Base-by-base conservation (phyloP, 2,329 filamentous ascomycete genomes). In the Penicillium sp. region DNA sequence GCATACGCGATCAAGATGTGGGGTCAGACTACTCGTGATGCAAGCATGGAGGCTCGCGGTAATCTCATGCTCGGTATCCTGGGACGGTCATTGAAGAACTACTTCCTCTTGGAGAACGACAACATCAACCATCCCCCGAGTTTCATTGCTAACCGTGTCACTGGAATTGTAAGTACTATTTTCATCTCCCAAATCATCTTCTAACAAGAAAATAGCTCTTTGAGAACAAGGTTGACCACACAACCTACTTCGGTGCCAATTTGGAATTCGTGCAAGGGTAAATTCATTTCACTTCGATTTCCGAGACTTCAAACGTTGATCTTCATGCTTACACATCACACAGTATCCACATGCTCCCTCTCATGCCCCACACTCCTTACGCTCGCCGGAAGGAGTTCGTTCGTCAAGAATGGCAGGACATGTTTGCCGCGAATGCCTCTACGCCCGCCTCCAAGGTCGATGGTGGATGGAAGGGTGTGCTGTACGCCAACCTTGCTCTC, bases 151-250 rank as follows among this genome's bases (percentile, higher is more conserved):
- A 97, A 97, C 79, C 92, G 89, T 73, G 79, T 83, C 6, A 79
- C 81, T 1, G 83, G 83, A 14, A 85, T 86, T 60, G 74, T 77
- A 65, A 67, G 74, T 71, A 9, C 24, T 7, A 7, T n/a, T 2
- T 0, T 21, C 6, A 10, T n/a, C 27, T 2, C 34, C 2, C 27
- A 9, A 10, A 13, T 13, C 22, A 3, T 5, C 5, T 29, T 14
- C 22, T 24, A 38, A 18, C 32, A n/a, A 4, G 24, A 16, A 18
- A 34, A 22, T 51, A 79, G 75, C 70, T 96, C 8, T 97, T 97
- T 66, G 93, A 97, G 75, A 97, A 97, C 78, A 97, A 97, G 75
- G 83, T 92, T 50, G 90, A 97, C 71, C 91, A 97, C 73, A 88
- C 89, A 3, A 97, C 93, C 1, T 97, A 91, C 75, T 97, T 97